phyloP scores from a whole-genome alignment of 164 flowering plant species.

The Magnolia sinica region DNA sequence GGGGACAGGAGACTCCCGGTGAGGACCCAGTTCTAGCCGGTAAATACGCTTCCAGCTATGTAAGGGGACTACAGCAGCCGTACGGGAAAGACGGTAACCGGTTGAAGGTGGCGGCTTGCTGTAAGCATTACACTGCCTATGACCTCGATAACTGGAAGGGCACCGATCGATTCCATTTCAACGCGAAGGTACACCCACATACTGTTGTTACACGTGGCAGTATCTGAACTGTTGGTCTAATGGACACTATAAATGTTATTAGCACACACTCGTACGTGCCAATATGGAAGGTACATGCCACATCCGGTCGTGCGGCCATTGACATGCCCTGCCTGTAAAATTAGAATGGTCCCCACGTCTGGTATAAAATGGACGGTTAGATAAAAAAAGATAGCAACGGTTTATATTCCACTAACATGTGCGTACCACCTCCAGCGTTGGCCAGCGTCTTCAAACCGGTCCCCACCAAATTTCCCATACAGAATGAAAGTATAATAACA shows the following conservation, averaged over 20 bases:
- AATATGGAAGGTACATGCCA: too few species aligned
- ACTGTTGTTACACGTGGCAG: neutral
- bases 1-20: slow-evolving; percentile 98
- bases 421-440: too few species aligned
- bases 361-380: too few species aligned
- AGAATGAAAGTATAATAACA: too few species aligned
- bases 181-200: slow-evolving; percentile 54
- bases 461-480: too few species aligned
- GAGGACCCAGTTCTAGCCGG: slow-evolving; percentile 80
- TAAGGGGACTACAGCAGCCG: slow-evolving; percentile 57
- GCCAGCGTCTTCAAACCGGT: too few species aligned
- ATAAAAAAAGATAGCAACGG: too few species aligned
- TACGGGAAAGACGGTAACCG: slow-evolving; percentile 46
- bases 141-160: slow-evolving; percentile 95
- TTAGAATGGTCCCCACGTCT: too few species aligned
- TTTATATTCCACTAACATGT: too few species aligned
- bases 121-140: slow-evolving; percentile 93
- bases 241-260: neutral
- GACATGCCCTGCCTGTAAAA: too few species aligned
- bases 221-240: neutral
- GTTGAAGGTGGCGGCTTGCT: slow-evolving; percentile 87
- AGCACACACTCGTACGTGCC: too few species aligned
- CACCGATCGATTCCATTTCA: slow-evolving; percentile 80
- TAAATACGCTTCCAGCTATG: slow-evolving; percentile 70
- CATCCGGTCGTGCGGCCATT: too few species aligned